Conservation (phyloP, 2,329 filamentous ascomycete species). For the Ilyonectria mors-panacis region DNA sequence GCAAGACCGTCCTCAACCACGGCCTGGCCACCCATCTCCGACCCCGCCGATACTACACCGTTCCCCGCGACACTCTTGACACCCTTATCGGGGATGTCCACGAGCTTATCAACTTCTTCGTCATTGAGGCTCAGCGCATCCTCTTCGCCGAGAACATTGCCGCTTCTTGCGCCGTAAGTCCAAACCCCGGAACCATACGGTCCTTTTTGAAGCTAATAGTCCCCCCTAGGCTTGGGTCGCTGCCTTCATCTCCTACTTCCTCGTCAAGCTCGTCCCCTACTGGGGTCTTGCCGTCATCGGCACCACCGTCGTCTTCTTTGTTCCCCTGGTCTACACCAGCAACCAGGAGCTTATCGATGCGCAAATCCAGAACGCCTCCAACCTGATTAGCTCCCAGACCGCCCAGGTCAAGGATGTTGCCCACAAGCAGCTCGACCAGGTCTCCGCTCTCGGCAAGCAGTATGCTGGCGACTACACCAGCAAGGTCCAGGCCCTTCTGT, state of each 20-base stretch:
- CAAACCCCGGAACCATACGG: slow-evolving; percentile 11
- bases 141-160: slow-evolving; percentile 77
- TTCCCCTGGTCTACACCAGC: slow-evolving; percentile 74
- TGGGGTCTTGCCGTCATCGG: slow-evolving; percentile 76
- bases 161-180: slow-evolving; percentile 71
- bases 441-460: slow-evolving; percentile 75
- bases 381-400: slow-evolving; percentile 74
- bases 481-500: slow-evolving; percentile 77
- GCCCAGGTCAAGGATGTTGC: slow-evolving; percentile 73
- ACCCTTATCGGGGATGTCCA: slow-evolving; percentile 74
- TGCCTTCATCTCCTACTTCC: slow-evolving; percentile 76
- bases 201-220: slow-evolving; percentile 35
- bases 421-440: slow-evolving; percentile 75
- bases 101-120: slow-evolving; percentile 80
- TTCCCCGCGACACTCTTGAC: slow-evolving; percentile 75
- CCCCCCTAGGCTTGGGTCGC: slow-evolving; percentile 67
- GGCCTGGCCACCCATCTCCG: slow-evolving; percentile 77
- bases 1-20: slow-evolving; percentile 73
- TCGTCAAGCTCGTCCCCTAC: slow-evolving; percentile 79
- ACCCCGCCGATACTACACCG: slow-evolving; percentile 77
- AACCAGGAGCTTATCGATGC: slow-evolving; percentile 80
- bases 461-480: slow-evolving; percentile 77
- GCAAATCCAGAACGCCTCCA: slow-evolving; percentile 70
- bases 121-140: slow-evolving; percentile 79
- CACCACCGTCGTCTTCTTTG: slow-evolving; percentile 73